Conservation (phyloP, 163 green algal genomes). For the Scenedesmus sp. region DNA sequence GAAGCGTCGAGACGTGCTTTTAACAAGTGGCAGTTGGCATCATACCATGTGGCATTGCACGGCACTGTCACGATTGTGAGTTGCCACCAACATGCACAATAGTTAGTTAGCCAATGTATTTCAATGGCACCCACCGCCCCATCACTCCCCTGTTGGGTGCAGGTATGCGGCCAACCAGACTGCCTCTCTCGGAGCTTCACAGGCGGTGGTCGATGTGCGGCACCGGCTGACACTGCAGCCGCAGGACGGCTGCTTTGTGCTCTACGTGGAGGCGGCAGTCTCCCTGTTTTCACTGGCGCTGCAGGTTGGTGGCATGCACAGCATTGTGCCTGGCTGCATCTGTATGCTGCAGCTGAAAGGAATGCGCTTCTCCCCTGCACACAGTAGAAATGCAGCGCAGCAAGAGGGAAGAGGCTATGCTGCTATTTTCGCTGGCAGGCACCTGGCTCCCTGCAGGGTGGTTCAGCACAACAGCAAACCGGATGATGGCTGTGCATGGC, state of each 20-base stretch:
- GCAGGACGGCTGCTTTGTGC: constrained; percentile 62
- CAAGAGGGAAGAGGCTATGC: background rate
- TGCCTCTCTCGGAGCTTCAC: background rate
- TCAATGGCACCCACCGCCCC: no score
- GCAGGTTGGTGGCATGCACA: constrained; percentile 25
- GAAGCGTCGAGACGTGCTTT: background rate
- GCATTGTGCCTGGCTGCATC: background rate
- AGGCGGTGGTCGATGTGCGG: constrained; percentile 40
- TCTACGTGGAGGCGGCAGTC: constrained; percentile 64
- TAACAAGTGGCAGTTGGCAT: background rate
- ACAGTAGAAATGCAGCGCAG: constrained; percentile 53
- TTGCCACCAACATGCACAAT: no score
- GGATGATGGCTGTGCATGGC: background rate
- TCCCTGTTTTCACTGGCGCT: constrained; percentile 68
- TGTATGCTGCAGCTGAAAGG: background rate
- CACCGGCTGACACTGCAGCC: constrained; percentile 54
- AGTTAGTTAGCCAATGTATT: no score
- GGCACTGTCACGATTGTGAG: no score
- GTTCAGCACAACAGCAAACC: background rate
- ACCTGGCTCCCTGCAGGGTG: no score
- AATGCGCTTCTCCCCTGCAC: background rate
- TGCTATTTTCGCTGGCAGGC: background rate
- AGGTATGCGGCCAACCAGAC: constrained; percentile 31
- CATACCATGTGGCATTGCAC: background rate
- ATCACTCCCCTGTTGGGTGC: background rate